These are phyloP conservation scores for Fibroporia radiculosa DNA, from an alignment of 768 basidiomycete species.

Conservation along the genomic window DNA sequence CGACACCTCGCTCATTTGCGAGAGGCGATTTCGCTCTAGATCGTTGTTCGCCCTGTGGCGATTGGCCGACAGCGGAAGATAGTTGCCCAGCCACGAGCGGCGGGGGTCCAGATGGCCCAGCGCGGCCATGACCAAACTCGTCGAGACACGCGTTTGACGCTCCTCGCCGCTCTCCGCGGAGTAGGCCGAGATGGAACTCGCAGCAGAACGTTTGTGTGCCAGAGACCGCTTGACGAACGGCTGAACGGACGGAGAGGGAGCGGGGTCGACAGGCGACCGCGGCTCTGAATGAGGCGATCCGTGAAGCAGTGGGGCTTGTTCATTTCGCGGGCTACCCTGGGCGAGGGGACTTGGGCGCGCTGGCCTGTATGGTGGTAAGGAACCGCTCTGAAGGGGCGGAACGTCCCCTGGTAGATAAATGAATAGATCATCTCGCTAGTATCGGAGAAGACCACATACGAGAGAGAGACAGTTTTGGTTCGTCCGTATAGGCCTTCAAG, in stretches of 20 bases:
- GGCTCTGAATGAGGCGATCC: not conserved
- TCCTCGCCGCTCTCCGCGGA: slow-evolving; percentile 33
- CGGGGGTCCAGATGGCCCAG: slow-evolving; percentile 22
- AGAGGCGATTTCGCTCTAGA: slow-evolving; percentile 20
- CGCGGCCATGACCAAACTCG: slow-evolving; percentile 31
- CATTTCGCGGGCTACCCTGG: not conserved
- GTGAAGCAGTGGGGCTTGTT: not conserved
- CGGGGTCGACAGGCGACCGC: not conserved
- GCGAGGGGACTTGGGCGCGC: slow-evolving; percentile 13
- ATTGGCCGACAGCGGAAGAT: slow-evolving; percentile 12
- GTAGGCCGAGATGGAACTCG: slow-evolving; percentile 29
- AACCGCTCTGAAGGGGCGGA: not conserved
- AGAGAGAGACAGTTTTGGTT: not conserved
- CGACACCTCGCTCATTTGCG: slow-evolving; percentile 24
- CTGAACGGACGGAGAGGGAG: not conserved
- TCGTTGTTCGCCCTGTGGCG: slow-evolving; percentile 9
- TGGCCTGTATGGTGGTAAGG: not conserved
- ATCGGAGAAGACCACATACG: not conserved
- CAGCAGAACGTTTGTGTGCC: slow-evolving; percentile 20
- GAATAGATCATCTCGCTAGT: not conserved
- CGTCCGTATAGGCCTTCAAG: slow-evolving; percentile 3
- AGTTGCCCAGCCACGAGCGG: slow-evolving; percentile 16
- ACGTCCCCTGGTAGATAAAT: not conserved
- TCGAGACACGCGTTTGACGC: slow-evolving; percentile 21
- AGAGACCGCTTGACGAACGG: slow-evolving; percentile 2